Evolutionary conservation across 1,284 basidiomycete species (phyloP), one percentile per base, ranked within the genome.

Genomic region (Ceratobasidium sp.): DNA sequence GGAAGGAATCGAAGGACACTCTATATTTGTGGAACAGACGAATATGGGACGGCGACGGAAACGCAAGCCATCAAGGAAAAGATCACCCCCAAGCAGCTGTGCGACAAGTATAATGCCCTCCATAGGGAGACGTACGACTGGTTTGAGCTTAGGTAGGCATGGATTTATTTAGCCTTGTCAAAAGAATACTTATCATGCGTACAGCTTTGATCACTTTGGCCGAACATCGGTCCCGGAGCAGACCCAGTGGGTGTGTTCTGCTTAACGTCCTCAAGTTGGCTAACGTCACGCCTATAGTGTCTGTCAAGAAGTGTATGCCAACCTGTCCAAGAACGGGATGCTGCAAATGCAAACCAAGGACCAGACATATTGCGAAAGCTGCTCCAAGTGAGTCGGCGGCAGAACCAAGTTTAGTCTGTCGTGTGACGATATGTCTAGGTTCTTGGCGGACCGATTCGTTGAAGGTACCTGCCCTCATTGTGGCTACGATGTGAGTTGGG

Each of bases 41-140:
- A 99, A 83, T 99, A 99, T 80, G 97, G 97, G 41, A 99, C 97
- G 1, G 97, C 97, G 0, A 98, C 98, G 0, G 97, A 99, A 86
- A 98, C 96, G 1, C 93, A 98, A 83, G 98, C 97, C 2, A 83
- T 98, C 75, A 98, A 98, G 81, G 98, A 99, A 81, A 91, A 92
- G 0, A 85, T 98, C 31, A 90, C 93, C 7, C 95, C 98, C 0
- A 86, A 88, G 78, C 90, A 93, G 80, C 87, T 99, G 2, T 98
- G 95, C 82, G 95, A 98, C 83, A 98, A 98, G 84, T 98, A 98
- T 82, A 86, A 97, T 80, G 86, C 88, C 37, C 85, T 98, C 14
- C 97, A 99, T 80, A 91, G 90, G 74, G 92, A 95, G 79, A 96
- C 96, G 2, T 99, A 99, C 84, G 88, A 96, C 80, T 99, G 92